Conservation (phyloP, 495 filamentous ascomycete genomes). For the Penicillium macrosclerotiorum region DNA sequence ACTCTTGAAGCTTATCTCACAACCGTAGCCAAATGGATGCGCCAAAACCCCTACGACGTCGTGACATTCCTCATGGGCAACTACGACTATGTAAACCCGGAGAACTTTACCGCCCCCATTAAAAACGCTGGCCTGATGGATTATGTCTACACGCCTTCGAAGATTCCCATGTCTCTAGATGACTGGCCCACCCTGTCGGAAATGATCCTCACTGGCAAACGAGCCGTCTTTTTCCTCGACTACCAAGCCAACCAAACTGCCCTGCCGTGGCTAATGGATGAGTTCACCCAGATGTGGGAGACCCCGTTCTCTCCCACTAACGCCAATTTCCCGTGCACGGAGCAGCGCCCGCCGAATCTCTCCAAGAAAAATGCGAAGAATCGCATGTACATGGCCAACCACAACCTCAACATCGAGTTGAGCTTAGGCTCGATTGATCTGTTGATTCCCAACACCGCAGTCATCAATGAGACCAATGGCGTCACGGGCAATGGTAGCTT, state of each 20-base stretch:
- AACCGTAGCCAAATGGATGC: slow-evolving; percentile 70
- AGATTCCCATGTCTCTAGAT: slow-evolving; percentile 64
- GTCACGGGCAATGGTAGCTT: slow-evolving; percentile 64
- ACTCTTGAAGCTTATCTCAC: slow-evolving; percentile 72
- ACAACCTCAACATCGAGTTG: slow-evolving; percentile 81
- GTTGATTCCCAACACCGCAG: slow-evolving; percentile 72
- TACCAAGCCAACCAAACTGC: slow-evolving; percentile 78
- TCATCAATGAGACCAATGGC: slow-evolving; percentile 68
- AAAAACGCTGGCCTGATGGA: slow-evolving; percentile 64
- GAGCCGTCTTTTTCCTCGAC: slow-evolving; percentile 69
- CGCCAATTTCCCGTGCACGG: slow-evolving; percentile 55
- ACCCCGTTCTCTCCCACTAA: slow-evolving; percentile 64
- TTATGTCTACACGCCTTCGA: slow-evolving; percentile 69
- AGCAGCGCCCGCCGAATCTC: slow-evolving; percentile 61
- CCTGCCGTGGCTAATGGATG: slow-evolving; percentile 66
- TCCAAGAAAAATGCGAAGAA: slow-evolving; percentile 46
- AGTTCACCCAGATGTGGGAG: slow-evolving; percentile 67
- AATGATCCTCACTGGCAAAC: slow-evolving; percentile 68
- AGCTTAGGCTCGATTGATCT: slow-evolving; percentile 56
- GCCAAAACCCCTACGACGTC: slow-evolving; percentile 77
- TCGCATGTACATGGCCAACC: slow-evolving; percentile 86
- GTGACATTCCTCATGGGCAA: slow-evolving; percentile 91
- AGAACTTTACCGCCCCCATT: slow-evolving; percentile 59
- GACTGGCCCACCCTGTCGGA: slow-evolving; percentile 84
- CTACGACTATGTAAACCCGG: slow-evolving; percentile 62